Conservation (phyloP, 2,329 filamentous ascomycete genomes). For the Dothiorella sarmentorum region DNA sequence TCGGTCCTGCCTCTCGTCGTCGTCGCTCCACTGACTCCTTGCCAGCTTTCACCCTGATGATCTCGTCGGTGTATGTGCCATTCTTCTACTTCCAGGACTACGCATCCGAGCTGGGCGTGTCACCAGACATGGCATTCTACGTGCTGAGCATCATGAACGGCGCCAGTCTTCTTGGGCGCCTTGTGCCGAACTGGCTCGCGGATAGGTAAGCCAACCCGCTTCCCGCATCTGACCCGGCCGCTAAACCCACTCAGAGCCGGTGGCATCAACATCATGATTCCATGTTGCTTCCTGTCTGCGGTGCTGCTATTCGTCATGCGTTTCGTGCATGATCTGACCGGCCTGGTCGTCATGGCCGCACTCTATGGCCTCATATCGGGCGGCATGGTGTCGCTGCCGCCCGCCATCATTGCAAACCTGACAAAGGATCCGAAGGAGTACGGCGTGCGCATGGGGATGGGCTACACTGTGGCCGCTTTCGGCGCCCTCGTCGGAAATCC, state of each 20-base stretch:
- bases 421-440: constrained; percentile 30
- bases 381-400: background rate
- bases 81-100: constrained; percentile 57
- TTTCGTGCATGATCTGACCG: no score
- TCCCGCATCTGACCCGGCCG: no score
- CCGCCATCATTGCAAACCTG: background rate
- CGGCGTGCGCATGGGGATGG: constrained; percentile 53
- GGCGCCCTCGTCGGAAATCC: constrained; percentile 56
- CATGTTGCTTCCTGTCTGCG: constrained; percentile 29
- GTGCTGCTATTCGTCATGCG: no score
- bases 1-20: no score
- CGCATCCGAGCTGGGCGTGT: constrained; percentile 52
- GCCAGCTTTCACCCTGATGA: no score
- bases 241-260: no score
- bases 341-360: background rate
- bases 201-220: no score
- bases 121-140: constrained; percentile 48
- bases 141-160: constrained; percentile 41
- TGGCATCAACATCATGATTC: constrained; percentile 38
- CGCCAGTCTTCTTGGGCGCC: no score
- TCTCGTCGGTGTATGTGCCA: no score
- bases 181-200: no score
- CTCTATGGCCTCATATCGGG: constrained; percentile 9
- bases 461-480: constrained; percentile 49
- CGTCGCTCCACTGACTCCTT: constrained; percentile 36